phyloP scores from a whole-genome alignment of 352 stramenopile genomes.

The Pythium periplocum region DNA sequence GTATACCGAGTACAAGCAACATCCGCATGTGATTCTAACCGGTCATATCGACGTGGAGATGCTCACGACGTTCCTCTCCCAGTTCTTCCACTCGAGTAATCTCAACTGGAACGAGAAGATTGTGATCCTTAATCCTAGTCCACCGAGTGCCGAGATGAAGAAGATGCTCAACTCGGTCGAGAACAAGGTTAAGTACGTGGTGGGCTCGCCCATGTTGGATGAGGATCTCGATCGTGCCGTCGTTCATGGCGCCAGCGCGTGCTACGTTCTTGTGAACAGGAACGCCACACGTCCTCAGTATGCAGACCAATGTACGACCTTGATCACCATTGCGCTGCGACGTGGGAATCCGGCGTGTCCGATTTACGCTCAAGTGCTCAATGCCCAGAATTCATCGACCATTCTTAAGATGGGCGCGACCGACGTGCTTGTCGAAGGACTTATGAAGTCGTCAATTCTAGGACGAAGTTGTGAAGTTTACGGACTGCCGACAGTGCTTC shows the following conservation, averaged over 20 bases:
- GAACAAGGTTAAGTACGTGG: slow-evolving; percentile 80
- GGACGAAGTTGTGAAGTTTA: slow-evolving; percentile 59
- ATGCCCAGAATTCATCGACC: slow-evolving; percentile 49
- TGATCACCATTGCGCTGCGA: slow-evolving; percentile 73
- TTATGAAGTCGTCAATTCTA: slow-evolving; percentile 72
- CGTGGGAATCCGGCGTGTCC: slow-evolving; percentile 61
- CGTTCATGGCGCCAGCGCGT: slow-evolving; percentile 44
- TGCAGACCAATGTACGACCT: slow-evolving; percentile 58
- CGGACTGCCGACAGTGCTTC: slow-evolving; percentile 59
- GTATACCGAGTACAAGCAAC: slow-evolving; percentile 63
- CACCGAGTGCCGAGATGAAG: slow-evolving; percentile 59
- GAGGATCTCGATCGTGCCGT: slow-evolving; percentile 64
- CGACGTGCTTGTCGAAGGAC: slow-evolving; percentile 60
- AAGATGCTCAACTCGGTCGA: slow-evolving; percentile 73
- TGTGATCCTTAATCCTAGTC: slow-evolving; percentile 65
- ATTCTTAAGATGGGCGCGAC: slow-evolving; percentile 73
- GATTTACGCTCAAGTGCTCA: slow-evolving; percentile 79
- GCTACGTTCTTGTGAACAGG: slow-evolving; percentile 69
- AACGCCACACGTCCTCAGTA: slow-evolving; percentile 44
- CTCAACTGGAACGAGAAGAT: slow-evolving; percentile 80
- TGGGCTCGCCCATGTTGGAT: slow-evolving; percentile 74
- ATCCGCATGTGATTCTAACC: slow-evolving; percentile 71
- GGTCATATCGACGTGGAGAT: slow-evolving; percentile 64
- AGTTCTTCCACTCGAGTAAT: slow-evolving; percentile 85
- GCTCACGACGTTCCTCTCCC: slow-evolving; percentile 62